These are phyloP conservation scores for Saprolegnia diclina DNA, from an alignment of 352 stramenopile genomes.

Conservation along the genomic window DNA sequence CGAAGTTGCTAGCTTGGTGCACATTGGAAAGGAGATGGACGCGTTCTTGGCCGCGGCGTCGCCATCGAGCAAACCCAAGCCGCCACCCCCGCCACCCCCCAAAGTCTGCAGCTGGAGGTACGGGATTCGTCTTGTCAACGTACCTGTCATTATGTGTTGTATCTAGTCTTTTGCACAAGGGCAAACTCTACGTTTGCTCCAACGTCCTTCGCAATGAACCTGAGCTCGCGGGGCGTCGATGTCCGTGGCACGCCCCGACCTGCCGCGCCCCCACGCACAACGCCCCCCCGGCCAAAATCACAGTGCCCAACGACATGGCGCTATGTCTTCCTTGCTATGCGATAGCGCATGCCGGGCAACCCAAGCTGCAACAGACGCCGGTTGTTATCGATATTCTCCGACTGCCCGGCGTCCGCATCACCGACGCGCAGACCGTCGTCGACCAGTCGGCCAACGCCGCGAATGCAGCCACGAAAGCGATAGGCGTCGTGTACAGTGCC, in stretches of 20 bases:
- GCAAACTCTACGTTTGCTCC: constrained; percentile 47
- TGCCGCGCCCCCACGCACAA: constrained; percentile 41
- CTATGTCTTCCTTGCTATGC: constrained; percentile 55
- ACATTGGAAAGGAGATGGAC: constrained; percentile 12
- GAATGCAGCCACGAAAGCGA: constrained; percentile 1
- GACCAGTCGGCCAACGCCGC: not conserved
- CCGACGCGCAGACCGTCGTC: constrained; percentile 17
- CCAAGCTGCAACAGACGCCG: constrained; percentile 12
- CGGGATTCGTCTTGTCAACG: not conserved
- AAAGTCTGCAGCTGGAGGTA: constrained; percentile 26
- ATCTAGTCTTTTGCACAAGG: constrained; percentile 22
- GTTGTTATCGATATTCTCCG: not conserved
- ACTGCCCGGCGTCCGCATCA: constrained; percentile 1
- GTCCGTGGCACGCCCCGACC: constrained; percentile 49
- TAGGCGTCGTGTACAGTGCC: not conserved
- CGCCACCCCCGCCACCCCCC: not conserved
- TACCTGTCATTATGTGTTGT: not conserved
- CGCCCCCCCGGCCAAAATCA: constrained; percentile 40
- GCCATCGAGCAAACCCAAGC: not conserved
- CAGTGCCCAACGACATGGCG: constrained; percentile 52
- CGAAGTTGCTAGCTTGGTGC: constrained; percentile 9
- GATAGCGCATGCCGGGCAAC: not conserved
- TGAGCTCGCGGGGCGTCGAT: constrained; percentile 23
- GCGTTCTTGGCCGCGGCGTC: not conserved
- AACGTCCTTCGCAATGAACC: constrained; percentile 30